phyloP scores from a whole-genome alignment of 129 eudicot genomes.

The Centaurea solstitialis region DNA sequence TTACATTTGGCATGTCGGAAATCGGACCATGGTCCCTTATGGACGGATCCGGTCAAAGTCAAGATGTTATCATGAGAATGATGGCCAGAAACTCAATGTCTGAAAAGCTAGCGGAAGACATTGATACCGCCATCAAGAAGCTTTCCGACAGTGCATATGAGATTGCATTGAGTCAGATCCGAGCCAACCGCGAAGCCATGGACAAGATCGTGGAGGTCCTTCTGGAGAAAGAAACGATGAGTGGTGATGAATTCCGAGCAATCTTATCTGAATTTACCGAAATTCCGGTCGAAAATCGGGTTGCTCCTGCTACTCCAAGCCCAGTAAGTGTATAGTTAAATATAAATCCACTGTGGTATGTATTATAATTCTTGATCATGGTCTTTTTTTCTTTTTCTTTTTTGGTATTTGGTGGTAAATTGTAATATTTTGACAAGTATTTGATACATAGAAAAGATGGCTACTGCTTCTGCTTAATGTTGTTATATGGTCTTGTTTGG shows the following conservation, averaged over 20 bases:
- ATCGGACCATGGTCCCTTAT: constrained; percentile 98
- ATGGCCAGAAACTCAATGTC: constrained; percentile 99
- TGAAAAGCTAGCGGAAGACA: constrained; percentile 88
- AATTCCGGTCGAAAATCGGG: constrained; percentile 88
- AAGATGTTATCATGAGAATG: constrained; percentile 96
- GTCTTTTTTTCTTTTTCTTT: background rate
- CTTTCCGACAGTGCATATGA: constrained; percentile 83
- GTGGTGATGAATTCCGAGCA: constrained; percentile 94
- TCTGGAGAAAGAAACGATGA: constrained; percentile 88
- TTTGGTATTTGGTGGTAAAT: constrained; percentile 12
- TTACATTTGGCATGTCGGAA: constrained; percentile 93
- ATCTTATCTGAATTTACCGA: constrained; percentile 84
- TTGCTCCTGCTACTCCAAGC: constrained; percentile 45
- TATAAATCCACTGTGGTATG: constrained; percentile 1
- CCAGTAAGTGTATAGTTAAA: constrained; percentile 53
- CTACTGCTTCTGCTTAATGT: constrained; percentile 3
- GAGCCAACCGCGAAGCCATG: constrained; percentile 89
- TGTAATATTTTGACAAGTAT: constrained; percentile 10
- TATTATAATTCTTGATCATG: constrained; percentile 16
- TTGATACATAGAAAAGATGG: constrained; percentile 2
- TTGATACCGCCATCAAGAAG: constrained; percentile 82
- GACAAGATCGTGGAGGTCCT: constrained; percentile 96
- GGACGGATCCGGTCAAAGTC: constrained; percentile 85
- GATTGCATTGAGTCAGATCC: constrained; percentile 77
- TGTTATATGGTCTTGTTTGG: background rate